Evolutionary conservation across 2,329 filamentous ascomycete species (phyloP).

Genomic region (Acephala macrosclerotiorum): DNA sequence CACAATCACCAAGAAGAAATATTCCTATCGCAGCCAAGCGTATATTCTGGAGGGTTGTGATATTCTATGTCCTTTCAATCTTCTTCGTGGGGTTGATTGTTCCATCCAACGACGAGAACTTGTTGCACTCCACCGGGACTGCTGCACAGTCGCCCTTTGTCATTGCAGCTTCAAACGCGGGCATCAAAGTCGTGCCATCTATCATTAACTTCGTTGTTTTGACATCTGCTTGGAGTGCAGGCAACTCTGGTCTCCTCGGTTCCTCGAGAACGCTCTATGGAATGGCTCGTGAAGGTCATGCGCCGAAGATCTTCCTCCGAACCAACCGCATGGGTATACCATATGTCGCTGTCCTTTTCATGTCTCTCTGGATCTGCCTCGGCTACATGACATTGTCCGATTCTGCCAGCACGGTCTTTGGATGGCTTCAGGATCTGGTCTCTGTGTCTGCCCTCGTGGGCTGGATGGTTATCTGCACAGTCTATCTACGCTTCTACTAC

Average conservation of each 20-base stretch:
- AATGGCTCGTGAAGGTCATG: slow-evolving; percentile 62
- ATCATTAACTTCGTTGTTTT: slow-evolving; percentile 82
- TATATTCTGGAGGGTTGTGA: slow-evolving; percentile 61
- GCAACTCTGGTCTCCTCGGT: slow-evolving; percentile 70
- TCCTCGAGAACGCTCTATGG: slow-evolving; percentile 66
- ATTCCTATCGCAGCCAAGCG: slow-evolving; percentile 59
- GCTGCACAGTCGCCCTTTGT: slow-evolving; percentile 70
- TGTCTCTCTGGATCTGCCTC: slow-evolving; percentile 66
- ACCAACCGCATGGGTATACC: slow-evolving; percentile 64
- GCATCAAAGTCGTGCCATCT: slow-evolving; percentile 71
- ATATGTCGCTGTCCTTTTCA: slow-evolving; percentile 63
- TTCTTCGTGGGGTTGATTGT: slow-evolving; percentile 62
- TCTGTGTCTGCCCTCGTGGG: slow-evolving; percentile 69
- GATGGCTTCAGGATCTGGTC: slow-evolving; percentile 70
- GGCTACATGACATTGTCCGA: slow-evolving; percentile 72
- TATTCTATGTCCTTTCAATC: slow-evolving; percentile 57
- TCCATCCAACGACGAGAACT: slow-evolving; percentile 56
- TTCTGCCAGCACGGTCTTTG: slow-evolving; percentile 66
- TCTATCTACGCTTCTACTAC: slow-evolving; percentile 64
- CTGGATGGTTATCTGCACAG: slow-evolving; percentile 66
- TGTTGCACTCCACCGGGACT: slow-evolving; percentile 49
- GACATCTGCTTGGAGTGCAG: slow-evolving; percentile 73
- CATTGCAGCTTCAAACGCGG: slow-evolving; percentile 73
- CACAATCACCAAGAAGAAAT: slow-evolving; percentile 57
- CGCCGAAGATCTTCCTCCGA: slow-evolving; percentile 58